Conservation (phyloP, 371 early-diverging fungal species). For the Lichtheimia corymbifera region DNA sequence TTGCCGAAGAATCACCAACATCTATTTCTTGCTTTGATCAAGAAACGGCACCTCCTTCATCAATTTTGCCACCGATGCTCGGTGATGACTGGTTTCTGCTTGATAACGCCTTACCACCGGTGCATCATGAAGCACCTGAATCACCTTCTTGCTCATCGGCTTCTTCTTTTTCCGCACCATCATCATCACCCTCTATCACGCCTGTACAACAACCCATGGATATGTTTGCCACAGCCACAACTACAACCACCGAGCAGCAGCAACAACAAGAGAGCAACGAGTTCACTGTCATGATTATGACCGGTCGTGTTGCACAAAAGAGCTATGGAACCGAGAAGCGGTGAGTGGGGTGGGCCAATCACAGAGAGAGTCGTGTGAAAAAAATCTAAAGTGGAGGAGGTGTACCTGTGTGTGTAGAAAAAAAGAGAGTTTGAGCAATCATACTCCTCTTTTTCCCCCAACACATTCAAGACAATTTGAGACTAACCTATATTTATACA, state of each 20-base stretch:
- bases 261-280: background rate
- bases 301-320: slow-evolving; percentile 77
- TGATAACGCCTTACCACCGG: background rate
- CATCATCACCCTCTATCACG: background rate
- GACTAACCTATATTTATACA: background rate
- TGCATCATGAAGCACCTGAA: background rate
- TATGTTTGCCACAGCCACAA: background rate
- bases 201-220: background rate
- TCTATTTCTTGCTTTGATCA: background rate
- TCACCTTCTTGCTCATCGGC: too few relatives aligned
- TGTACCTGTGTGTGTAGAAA: too few relatives aligned
- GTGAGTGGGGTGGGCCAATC: slow-evolving; percentile 10
- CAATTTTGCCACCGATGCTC: background rate
- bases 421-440: too few relatives aligned
- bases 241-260: background rate
- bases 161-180: background rate
- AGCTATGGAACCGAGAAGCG: slow-evolving; percentile 81
- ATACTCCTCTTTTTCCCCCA: too few relatives aligned
- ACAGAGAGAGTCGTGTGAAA: too few relatives aligned
- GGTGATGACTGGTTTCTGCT: background rate
- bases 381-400: too few relatives aligned
- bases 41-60: background rate
- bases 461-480: too few relatives aligned
- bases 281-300: slow-evolving; percentile 65
- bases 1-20: background rate